Evolutionary conservation across 768 basidiomycete genomes (phyloP).

Genomic region (Paxillus involutus): DNA sequence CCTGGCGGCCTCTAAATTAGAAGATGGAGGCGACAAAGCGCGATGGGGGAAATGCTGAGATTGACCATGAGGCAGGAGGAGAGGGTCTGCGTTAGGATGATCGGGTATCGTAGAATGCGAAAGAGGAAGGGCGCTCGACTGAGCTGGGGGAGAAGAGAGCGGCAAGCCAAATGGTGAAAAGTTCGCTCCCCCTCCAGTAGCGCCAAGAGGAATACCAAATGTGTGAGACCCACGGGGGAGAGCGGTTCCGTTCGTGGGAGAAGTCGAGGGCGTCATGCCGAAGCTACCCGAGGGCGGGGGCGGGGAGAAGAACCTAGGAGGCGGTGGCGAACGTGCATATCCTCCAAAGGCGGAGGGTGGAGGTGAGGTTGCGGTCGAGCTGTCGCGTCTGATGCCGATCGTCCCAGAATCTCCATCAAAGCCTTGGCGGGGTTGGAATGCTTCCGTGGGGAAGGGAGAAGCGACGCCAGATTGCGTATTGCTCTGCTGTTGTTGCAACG

Average conservation of each 20-base stretch:
- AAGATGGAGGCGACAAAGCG: slow-evolving; percentile 37
- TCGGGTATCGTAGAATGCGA: slow-evolving; percentile 38
- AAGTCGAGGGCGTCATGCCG: slow-evolving; percentile 22
- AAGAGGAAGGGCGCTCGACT: slow-evolving; percentile 24
- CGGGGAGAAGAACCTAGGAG: slow-evolving; percentile 34
- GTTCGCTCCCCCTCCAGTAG: slow-evolving; percentile 16
- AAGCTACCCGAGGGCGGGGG: slow-evolving; percentile 30
- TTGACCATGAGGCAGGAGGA: slow-evolving; percentile 32
- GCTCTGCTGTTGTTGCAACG: slow-evolving; percentile 27
- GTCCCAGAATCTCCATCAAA: slow-evolving; percentile 24
- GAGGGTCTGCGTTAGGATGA: slow-evolving; percentile 30
- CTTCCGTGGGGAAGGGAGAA: slow-evolving; percentile 30
- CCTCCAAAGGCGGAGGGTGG: slow-evolving; percentile 23
- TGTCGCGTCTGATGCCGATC: slow-evolving; percentile 25
- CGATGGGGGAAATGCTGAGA: slow-evolving; percentile 39
- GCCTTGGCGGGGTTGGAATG: slow-evolving; percentile 30
- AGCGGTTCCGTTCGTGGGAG: slow-evolving; percentile 24
- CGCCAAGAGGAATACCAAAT: slow-evolving; percentile 31
- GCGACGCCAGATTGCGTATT: slow-evolving; percentile 14
- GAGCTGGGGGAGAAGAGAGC: slow-evolving; percentile 30
- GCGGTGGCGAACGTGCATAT: slow-evolving; percentile 34
- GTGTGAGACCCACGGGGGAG: slow-evolving; percentile 31
- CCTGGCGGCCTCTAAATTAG: slow-evolving; percentile 39
- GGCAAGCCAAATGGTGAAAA: slow-evolving; percentile 35
- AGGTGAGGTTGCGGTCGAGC: slow-evolving; percentile 22